Percentiles rank a stretch among this genome's conserved stretches.
These are phyloP conservation scores for Triangularia setosa DNA, from an alignment of 2,329 filamentous ascomycete species.

Conservation along the genomic window DNA sequence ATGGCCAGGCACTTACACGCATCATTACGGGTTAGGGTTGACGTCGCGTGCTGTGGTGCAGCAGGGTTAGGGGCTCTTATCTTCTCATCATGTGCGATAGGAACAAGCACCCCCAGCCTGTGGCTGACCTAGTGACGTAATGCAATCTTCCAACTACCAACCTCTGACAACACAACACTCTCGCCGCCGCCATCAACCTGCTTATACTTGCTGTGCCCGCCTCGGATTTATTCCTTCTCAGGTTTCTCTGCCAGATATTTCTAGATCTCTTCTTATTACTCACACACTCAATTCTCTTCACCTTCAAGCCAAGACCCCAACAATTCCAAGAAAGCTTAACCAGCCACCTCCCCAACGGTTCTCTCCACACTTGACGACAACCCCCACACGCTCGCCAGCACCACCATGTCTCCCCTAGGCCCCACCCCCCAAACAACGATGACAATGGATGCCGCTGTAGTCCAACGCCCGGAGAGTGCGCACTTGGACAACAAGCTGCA, in stretches of 20 bases:
- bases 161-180: background rate
- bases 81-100: background rate
- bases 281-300: background rate
- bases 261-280: background rate
- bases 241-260: background rate
- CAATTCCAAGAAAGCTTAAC: background rate
- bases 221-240: background rate
- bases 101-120: background rate
- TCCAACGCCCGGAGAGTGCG: slow-evolving; percentile 14
- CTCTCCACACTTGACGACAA: background rate
- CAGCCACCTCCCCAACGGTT: background rate
- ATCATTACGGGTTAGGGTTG: no score
- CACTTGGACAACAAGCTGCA: slow-evolving; percentile 14
- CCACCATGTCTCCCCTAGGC: background rate
- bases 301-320: background rate
- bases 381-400: background rate
- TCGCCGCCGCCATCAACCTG: background rate
- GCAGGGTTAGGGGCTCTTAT: background rate
- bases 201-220: background rate
- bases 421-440: background rate
- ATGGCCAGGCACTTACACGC: no score
- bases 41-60: no score
- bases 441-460: background rate
- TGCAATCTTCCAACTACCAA: background rate
- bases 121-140: background rate